Base-by-base conservation (phyloP, 306 rosid species). In the Arachis stenosperma region DNA sequence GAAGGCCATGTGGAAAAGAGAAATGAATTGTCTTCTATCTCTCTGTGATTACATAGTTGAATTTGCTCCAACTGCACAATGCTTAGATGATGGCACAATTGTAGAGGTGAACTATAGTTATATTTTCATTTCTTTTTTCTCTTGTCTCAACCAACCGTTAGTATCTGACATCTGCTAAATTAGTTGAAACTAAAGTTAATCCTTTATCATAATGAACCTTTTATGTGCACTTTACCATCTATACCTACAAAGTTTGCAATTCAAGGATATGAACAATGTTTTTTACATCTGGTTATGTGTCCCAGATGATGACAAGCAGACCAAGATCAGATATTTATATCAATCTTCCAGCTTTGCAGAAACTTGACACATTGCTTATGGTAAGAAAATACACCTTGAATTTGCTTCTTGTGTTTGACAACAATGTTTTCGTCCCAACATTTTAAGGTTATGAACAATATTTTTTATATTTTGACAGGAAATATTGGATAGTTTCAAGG, bases 31-130 rank as follows among this genome's bases (percentile, higher is more conserved):
- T 59, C 92, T 95, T 57, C 66, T 95, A 69, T 95, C 98, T 1
- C 93, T 95, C 27, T 95, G 99, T 81, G 99, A 91, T 73, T 82
- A 85, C 88, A 91, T 95, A n/a, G 93, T 95, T 61, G 99, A 91
- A 60, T 85, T 95, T 61, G 82, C 89, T 56, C 94, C 98, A 77
- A 78, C 83, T 54, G 81, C 88, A 72, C 96, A 86, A 64, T 70
- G 79, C 77, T 69, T 91, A 44, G 81, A 84, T 46, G 91, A 89
- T 67, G 99, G 98, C 29, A 82, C 88, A 47, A 65, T 85, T 64
- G 71, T 91, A 61, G 98, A 95, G 99, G 99, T 91, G 68, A 77
- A 71, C 44, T 47, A 57, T 63, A 53, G 0, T 33, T 42, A 6
- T 58, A 67, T 33, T 33, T 33, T 33, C 37, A 2, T 33, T 33